These are phyloP conservation scores for Lactarius tabidus DNA, from an alignment of 768 basidiomycete genomes.

Conservation along the genomic window DNA sequence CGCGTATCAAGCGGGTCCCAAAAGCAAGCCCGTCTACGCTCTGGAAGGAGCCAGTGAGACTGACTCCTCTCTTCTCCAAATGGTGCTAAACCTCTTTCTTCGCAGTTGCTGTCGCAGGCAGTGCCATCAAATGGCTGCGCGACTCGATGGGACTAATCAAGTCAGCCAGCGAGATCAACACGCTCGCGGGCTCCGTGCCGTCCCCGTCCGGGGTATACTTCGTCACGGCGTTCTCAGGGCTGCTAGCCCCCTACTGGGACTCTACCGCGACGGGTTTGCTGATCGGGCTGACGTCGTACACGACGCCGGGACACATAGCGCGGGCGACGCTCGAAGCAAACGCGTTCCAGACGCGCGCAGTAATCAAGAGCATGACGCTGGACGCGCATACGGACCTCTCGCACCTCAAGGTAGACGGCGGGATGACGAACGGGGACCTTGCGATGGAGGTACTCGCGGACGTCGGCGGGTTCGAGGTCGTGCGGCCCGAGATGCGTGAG, in stretches of 20 bases:
- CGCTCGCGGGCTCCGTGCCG: conserved; percentile 68
- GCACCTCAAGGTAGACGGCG: conserved; percentile 94
- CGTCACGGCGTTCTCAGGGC: conserved; percentile 93
- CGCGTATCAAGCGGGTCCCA: conserved; percentile 83
- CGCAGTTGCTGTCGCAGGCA: conserved; percentile 88
- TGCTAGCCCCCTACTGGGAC: conserved; percentile 98
- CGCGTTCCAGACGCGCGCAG: conserved; percentile 92
- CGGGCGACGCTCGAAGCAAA: conserved; percentile 95
- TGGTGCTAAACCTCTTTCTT: background rate
- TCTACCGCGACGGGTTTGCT: conserved; percentile 81
- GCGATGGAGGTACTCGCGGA: conserved; percentile 86
- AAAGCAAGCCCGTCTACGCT: conserved; percentile 81
- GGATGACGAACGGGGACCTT: conserved; percentile 92
- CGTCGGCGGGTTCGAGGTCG: conserved; percentile 86
- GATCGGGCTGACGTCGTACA: conserved; percentile 84
- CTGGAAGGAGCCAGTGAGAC: conserved; percentile 88
- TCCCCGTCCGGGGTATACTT: conserved; percentile 92
- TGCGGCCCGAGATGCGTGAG: conserved; percentile 97
- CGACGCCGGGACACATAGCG: conserved; percentile 88
- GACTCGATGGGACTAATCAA: conserved; percentile 85
- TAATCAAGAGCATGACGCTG: conserved; percentile 91
- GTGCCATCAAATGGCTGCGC: conserved; percentile 93
- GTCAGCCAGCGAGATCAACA: conserved; percentile 79
- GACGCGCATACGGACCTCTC: conserved; percentile 80
- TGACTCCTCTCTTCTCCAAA: background rate